phyloP scores from a whole-genome alignment of 208 protist species.

The Leptomonas seymouri region DNA sequence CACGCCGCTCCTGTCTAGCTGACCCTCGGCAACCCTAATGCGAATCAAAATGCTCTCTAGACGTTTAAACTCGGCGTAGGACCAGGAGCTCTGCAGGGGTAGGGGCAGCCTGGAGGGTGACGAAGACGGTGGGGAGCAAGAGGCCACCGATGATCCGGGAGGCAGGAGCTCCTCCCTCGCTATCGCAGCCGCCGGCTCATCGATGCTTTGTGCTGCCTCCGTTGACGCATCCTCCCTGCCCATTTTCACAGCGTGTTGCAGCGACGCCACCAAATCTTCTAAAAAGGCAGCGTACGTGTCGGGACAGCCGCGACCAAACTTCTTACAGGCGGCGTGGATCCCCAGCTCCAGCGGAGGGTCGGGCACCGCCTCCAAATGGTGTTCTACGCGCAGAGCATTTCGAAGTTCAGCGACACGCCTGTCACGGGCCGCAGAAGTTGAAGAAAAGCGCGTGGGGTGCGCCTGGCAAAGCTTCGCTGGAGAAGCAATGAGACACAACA shows the following conservation, averaged over 20 bases:
- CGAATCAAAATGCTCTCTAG: constrained; percentile 47
- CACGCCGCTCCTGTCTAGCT: constrained; percentile 10
- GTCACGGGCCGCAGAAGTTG: constrained; percentile 7
- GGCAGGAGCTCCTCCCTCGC: not conserved
- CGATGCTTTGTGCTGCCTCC: not conserved
- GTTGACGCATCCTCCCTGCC: not conserved
- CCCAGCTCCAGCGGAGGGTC: constrained; percentile 52
- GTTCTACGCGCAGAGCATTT: not conserved
- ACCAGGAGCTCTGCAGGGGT: constrained; percentile 32
- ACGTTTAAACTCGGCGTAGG: constrained; percentile 26
- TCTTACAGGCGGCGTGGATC: constrained; percentile 63
- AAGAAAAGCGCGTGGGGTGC: not conserved
- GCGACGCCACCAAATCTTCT: constrained; percentile 12
- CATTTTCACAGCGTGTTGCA: not conserved
- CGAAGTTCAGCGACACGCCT: constrained; percentile 23
- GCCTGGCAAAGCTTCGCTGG: not conserved
- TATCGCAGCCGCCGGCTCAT: not conserved
- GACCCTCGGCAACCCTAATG: constrained; percentile 34
- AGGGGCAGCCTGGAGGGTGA: constrained; percentile 11
- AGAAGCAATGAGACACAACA: not conserved
- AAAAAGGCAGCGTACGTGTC: constrained; percentile 65
- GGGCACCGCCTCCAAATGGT: constrained; percentile 17
- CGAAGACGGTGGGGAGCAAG: not conserved
- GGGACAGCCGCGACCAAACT: constrained; percentile 58
- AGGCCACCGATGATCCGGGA: not conserved